A percentile compares a stretch with the other conserved stretches of the same genome.
Conservation (phyloP, 805 yeast species). For the Sugiyamaella marilandica region DNA sequence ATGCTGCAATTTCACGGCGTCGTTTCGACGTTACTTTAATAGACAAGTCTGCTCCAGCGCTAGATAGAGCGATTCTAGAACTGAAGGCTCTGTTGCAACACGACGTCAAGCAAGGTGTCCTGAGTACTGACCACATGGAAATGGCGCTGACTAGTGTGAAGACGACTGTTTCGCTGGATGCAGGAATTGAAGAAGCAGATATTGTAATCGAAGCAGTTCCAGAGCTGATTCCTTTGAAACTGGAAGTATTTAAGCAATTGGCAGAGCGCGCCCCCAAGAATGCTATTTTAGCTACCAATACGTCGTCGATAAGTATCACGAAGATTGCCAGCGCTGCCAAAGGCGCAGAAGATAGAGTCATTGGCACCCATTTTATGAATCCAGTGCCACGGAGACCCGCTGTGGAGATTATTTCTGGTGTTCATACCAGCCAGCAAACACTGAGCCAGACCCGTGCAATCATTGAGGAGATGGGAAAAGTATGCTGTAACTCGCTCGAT, state of each 20-base stretch:
- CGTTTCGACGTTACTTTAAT: neutral
- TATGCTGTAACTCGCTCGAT: slow-evolving; percentile 34
- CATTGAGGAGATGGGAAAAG: slow-evolving; percentile 33
- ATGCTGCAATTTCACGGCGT: neutral
- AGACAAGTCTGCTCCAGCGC: neutral
- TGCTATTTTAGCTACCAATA: slow-evolving; percentile 37
- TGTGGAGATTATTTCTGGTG: slow-evolving; percentile 37
- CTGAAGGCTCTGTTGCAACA: slow-evolving; percentile 31
- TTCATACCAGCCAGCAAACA: slow-evolving; percentile 35
- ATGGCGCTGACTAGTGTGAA: slow-evolving; percentile 25
- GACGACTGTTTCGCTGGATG: slow-evolving; percentile 21
- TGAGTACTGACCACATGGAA: slow-evolving; percentile 28
- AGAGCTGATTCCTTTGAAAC: slow-evolving; percentile 33
- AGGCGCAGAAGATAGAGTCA: slow-evolving; percentile 36
- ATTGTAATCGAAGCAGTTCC: slow-evolving; percentile 40
- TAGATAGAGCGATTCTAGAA: neutral
- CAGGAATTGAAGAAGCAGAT: slow-evolving; percentile 28
- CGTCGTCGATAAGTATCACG: slow-evolving; percentile 39
- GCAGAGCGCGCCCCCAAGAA: slow-evolving; percentile 25
- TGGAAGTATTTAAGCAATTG: slow-evolving; percentile 30
- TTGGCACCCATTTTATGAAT: slow-evolving; percentile 40
- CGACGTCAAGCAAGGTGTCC: slow-evolving; percentile 32
- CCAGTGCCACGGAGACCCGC: slow-evolving; percentile 41
- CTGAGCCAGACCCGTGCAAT: slow-evolving; percentile 28
- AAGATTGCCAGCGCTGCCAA: slow-evolving; percentile 39